A percentile compares a stretch with the other conserved stretches of the same genome.
Evolutionary conservation across 768 basidiomycete genomes (phyloP).

Genomic region (Tylopilus vinaceipallidus): DNA sequence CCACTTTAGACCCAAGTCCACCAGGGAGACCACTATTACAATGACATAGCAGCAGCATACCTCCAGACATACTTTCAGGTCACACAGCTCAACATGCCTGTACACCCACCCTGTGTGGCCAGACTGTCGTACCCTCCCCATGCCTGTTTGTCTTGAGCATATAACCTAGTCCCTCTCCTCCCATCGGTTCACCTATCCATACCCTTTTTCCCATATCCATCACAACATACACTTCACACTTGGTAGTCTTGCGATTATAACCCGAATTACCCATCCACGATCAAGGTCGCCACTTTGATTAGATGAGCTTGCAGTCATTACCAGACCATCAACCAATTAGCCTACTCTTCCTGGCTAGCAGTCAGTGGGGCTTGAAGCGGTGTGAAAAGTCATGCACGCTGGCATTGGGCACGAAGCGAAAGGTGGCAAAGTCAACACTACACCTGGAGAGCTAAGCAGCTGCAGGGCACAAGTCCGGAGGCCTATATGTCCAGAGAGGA

Average conservation of each 20-base stretch:
- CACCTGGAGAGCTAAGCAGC: slow-evolving; percentile 81
- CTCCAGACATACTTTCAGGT: too few relatives aligned
- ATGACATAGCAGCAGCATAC: too few relatives aligned
- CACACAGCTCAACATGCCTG: too few relatives aligned
- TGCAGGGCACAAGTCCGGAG: slow-evolving; percentile 77
- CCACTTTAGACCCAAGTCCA: slow-evolving; percentile 40
- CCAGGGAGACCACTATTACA: slow-evolving; percentile 61
- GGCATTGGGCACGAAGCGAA: slow-evolving; percentile 19
- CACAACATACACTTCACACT: too few relatives aligned
- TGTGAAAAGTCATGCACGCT: slow-evolving; percentile 37
- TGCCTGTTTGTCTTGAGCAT: too few relatives aligned
- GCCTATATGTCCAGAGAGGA: slow-evolving; percentile 75
- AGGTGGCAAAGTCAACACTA: slow-evolving; percentile 60
- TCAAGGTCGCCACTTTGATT: slow-evolving; percentile 43
- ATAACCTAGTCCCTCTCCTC: too few relatives aligned
- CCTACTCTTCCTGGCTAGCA: slow-evolving; percentile 51
- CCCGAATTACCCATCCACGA: too few relatives aligned
- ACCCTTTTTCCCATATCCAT: too few relatives aligned
- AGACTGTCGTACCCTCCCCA: too few relatives aligned
- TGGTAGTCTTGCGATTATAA: too few relatives aligned
- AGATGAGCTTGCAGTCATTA: slow-evolving; percentile 56
- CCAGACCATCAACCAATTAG: slow-evolving; percentile 33
- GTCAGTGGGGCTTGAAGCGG: slow-evolving; percentile 45
- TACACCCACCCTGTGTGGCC: too few relatives aligned
- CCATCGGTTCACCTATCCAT: too few relatives aligned